Percentiles rank a stretch among this genome's conserved stretches.
Conservation (phyloP, 345 rosid species). For the Turnera subulata region DNA sequence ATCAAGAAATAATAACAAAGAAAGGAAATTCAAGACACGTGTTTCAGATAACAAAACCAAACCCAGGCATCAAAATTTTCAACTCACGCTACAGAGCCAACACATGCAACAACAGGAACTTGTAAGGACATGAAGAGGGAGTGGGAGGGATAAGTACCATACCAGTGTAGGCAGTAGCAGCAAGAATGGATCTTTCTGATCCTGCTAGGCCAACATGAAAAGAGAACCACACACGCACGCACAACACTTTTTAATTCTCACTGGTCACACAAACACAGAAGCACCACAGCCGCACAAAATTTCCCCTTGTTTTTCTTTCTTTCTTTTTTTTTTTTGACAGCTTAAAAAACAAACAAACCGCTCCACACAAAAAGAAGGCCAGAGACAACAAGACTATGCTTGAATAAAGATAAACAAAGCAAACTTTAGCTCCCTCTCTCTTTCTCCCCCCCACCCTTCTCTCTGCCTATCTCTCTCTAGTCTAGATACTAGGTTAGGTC, state of each 20-base stretch:
- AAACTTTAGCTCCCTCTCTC: conserved; percentile 1
- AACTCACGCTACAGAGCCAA: conserved; percentile 20
- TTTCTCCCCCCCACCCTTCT: not conserved
- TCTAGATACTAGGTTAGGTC: too few species aligned
- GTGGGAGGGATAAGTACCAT: conserved; percentile 18
- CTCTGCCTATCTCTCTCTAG: too few species aligned
- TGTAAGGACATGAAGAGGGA: not conserved
- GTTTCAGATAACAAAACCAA: conserved; percentile 2
- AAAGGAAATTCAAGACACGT: conserved; percentile 16
- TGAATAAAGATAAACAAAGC: not conserved
- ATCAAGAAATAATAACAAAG: not conserved
- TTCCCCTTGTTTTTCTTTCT: conserved; percentile 14
- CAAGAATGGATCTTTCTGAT: conserved; percentile 44
- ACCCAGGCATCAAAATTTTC: conserved; percentile 14
- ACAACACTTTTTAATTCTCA: conserved; percentile 17
- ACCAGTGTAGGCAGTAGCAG: conserved; percentile 34
- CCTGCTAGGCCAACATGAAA: conserved; percentile 45
- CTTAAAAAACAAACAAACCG: conserved; percentile 14
- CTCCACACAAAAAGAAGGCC: conserved; percentile 31
- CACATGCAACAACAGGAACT: conserved; percentile 8
- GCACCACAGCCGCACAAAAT: conserved; percentile 55
- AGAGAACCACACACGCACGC: conserved; percentile 59
- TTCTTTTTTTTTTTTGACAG: not conserved
- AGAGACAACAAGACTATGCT: conserved; percentile 8
- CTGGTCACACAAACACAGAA: conserved; percentile 13